Evolutionary conservation across 2,329 filamentous ascomycete genomes (phyloP), one percentile per base, ranked within the genome.

Genomic region (Hypoxylon sp.): DNA sequence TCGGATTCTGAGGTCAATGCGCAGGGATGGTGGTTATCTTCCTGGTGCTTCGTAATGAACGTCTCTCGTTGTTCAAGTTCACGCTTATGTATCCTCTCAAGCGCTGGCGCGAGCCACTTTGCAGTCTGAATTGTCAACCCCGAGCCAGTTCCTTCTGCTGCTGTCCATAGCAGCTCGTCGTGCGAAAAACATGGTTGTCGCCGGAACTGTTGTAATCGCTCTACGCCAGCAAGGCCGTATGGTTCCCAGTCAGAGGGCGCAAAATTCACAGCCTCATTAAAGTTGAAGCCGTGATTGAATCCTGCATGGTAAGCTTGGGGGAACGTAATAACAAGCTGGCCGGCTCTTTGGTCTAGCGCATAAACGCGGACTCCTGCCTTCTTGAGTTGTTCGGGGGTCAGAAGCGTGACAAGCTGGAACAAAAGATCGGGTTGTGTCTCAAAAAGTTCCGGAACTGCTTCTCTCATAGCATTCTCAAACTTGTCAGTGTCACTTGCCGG

Each of bases 211-310:
- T 96, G 93, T 31, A 98, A 84, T 72, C 95, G 88, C 75, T 95
- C 91, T 1, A 98, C 95, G 0, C 96, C 95, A 30, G 90, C 87
- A 61, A 95, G 90, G 1, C 96, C 96, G 77, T 90, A 97, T 0
- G 94, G 94, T 76, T 99, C 96, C 96, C 96, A 99, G 75, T 99
- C 96, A 30, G 85, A 86, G 0, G 96, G 96, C 0, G 96, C 96
- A 81, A 99, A 99, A 78, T 99, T 99, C 74, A 99, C 96, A 4
- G 96, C 96, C 79, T 99, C 96, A 74, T 99, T 99, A 81, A 98
- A 97, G 78, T 99, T 99, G 84, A 99, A 99, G 0, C 92, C 96
- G 75, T 99, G 96, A 76, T 99, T 99, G 82, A 99, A 99, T 0
- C 96, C 96, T 5, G 96, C 95, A 78, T 99, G 96, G 75, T 98